Evolutionary conservation across 139 green algal species (phyloP), one percentile per base, ranked within the genome.

Genomic region (Yamagishiella unicocca): DNA sequence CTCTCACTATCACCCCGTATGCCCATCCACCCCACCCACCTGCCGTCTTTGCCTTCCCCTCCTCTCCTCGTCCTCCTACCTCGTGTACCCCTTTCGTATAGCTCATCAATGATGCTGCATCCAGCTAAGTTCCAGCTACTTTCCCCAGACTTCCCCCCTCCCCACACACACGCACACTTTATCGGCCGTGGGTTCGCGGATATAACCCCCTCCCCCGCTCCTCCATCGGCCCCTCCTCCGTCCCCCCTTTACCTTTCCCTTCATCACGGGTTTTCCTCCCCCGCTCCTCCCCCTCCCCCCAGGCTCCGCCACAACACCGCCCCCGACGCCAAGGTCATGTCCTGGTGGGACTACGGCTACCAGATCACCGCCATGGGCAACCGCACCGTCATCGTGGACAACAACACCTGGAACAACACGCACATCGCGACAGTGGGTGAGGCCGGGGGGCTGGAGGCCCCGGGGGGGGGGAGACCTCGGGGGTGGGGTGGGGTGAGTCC

Each of bases 351-450:
- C 89, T 99, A 99, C 71, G 96, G 96, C 35, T 99, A 99, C 90
- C 96, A 99, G 92, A 98, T 96, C 62, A 98, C 96, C 29, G 95
- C 94, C 77, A 98, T 99, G 96, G 95, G 93, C 78, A 97, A 99
- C 92, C 88, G 96, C 79, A 98, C 95, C 38, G 92, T 98, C 70
- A 94, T 99, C 14, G 96, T 98, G 75, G 96, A 99, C 93, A 98
- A 98, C 96, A 99, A 99, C 93, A 99, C 96, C 5, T 99, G 96
- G 96, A 99, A 99, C 94, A 98, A 98, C 92, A 98, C 95, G 0
- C 96, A 99, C 94, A 99, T 99, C 79, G 96, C 96, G 9, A 98
- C 96, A 9, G 76, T 83, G 35, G 76, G 54, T 71, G 50, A 55
- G n/a, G n/a, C n/a, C n/a, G 9, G n/a, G 64, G 64, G 31, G n/a